Percentiles rank a stretch among this genome's conserved stretches.
Conservation (phyloP, 2,329 filamentous ascomycete species). For the Bipolaris victoriae region DNA sequence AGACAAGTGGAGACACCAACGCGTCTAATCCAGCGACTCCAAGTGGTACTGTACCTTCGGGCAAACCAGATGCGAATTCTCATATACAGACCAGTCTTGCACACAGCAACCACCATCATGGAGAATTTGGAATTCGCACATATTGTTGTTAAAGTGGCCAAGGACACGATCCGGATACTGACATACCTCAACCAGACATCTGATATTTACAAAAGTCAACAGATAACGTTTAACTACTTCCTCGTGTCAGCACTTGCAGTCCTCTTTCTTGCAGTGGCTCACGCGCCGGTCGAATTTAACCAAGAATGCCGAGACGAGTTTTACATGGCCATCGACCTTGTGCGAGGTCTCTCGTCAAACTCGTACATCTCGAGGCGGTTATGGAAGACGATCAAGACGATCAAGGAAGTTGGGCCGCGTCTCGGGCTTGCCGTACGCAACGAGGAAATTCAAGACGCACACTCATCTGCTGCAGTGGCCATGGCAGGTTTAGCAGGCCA, state of each 20-base stretch:
- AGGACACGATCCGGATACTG: slow-evolving; percentile 76
- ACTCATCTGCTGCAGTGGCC: slow-evolving; percentile 67
- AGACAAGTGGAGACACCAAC: slow-evolving; percentile 54
- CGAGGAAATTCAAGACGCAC: slow-evolving; percentile 58
- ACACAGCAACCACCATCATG: slow-evolving; percentile 82
- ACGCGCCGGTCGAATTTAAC: slow-evolving; percentile 75
- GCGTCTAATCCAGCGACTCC: slow-evolving; percentile 73
- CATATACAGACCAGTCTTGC: slow-evolving; percentile 85
- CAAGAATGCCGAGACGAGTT: slow-evolving; percentile 74
- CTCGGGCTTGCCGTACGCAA: slow-evolving; percentile 64
- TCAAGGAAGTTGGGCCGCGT: slow-evolving; percentile 74
- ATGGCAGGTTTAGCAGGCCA: slow-evolving; percentile 71
- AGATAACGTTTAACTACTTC: slow-evolving; percentile 83
- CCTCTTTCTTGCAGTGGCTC: slow-evolving; percentile 76
- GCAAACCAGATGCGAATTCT: slow-evolving; percentile 90
- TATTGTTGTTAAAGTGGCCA: slow-evolving; percentile 74
- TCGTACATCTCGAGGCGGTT: slow-evolving; percentile 74
- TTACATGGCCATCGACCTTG: slow-evolving; percentile 76
- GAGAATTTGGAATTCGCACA: slow-evolving; percentile 75
- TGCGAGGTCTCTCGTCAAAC: slow-evolving; percentile 73
- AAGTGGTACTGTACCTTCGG: slow-evolving; percentile 83
- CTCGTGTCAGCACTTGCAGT: slow-evolving; percentile 76
- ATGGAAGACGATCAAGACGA: slow-evolving; percentile 73
- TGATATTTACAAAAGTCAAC: slow-evolving; percentile 72
- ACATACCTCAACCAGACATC: slow-evolving; percentile 73